Percentiles rank a stretch among this genome's conserved stretches.
phyloP scores from a whole-genome alignment of 371 early-diverging fungal species.

The Globomyces sp. region DNA sequence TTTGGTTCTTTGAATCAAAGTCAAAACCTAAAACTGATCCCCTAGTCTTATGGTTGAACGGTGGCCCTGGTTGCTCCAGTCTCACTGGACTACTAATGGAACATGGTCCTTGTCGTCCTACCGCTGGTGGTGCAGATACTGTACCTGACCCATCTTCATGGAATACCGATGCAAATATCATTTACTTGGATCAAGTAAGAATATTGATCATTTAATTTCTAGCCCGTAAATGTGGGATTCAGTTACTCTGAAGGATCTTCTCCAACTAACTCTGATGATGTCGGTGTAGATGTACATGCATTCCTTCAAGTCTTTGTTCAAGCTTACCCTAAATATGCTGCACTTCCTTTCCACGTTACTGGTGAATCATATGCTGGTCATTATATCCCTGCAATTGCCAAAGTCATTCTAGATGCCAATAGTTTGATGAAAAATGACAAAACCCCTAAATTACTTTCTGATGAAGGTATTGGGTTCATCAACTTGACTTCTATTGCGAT shows the following conservation, averaged over 20 bases:
- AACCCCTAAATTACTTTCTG: neutral
- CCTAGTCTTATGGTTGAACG: conserved; percentile 69
- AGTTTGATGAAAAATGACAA: conserved; percentile 5
- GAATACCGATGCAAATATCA: conserved; percentile 76
- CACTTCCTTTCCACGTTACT: conserved; percentile 67
- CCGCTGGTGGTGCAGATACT: conserved; percentile 57
- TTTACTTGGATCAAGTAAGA: conserved; percentile 71
- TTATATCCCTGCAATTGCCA: conserved; percentile 55
- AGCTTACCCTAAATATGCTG: conserved; percentile 27
- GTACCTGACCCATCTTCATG: conserved; percentile 62
- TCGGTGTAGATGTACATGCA: conserved; percentile 72
- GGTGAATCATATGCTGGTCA: conserved; percentile 70
- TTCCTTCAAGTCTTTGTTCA: conserved; percentile 59
- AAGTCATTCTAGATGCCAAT: conserved; percentile 35
- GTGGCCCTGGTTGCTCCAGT: conserved; percentile 83
- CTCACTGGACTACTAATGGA: conserved; percentile 83
- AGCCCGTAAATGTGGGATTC: conserved; percentile 78
- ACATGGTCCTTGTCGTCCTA: conserved; percentile 66
- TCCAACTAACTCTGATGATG: conserved; percentile 42
- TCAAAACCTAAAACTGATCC: conserved; percentile 70
- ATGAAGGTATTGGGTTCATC: conserved; percentile 24
- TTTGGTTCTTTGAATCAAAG: conserved; percentile 90
- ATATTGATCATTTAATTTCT: no score
- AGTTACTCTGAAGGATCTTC: conserved; percentile 60
- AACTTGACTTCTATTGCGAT: conserved; percentile 61